Percentiles rank a stretch among this genome's conserved stretches.
These are phyloP conservation scores for Naganishia antarctica DNA, from an alignment of 768 basidiomycete genomes.

Conservation along the genomic window DNA sequence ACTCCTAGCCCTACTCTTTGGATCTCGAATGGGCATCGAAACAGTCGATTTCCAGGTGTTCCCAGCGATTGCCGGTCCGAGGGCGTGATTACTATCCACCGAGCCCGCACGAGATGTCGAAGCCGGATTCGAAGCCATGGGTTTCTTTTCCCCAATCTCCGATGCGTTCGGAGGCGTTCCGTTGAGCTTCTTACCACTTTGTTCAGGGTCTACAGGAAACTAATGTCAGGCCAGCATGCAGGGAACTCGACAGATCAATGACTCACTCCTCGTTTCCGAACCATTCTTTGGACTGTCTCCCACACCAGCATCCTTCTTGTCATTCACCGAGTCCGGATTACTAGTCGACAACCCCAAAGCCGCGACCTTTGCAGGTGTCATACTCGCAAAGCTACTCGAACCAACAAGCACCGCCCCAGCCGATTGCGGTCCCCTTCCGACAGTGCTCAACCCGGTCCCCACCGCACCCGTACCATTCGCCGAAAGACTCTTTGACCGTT, in stretches of 20 bases:
- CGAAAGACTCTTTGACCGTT: slow-evolving; percentile 62
- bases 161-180: background rate
- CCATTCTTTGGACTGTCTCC: background rate
- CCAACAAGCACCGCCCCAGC: slow-evolving; percentile 7
- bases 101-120: slow-evolving; percentile 4
- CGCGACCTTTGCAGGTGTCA: background rate
- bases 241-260: background rate
- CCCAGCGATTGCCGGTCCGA: slow-evolving; percentile 47
- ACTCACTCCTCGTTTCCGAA: background rate
- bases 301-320: slow-evolving; percentile 1
- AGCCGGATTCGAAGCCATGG: background rate
- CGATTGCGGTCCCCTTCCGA: background rate
- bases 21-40: slow-evolving; percentile 79
- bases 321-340: background rate
- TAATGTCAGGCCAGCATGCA: background rate
- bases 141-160: slow-evolving; percentile 3
- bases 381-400: background rate
- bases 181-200: background rate
- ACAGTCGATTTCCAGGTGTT: slow-evolving; percentile 54
- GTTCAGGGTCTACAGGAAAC: background rate
- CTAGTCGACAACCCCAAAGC: background rate
- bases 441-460: background rate
- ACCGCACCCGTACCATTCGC: background rate
- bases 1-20: slow-evolving; percentile 90
- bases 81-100: slow-evolving; percentile 3